A percentile compares a stretch with the other conserved stretches of the same genome.
phyloP scores from a whole-genome alignment of 2,329 filamentous ascomycete genomes.

The Zasmidium angulare region DNA sequence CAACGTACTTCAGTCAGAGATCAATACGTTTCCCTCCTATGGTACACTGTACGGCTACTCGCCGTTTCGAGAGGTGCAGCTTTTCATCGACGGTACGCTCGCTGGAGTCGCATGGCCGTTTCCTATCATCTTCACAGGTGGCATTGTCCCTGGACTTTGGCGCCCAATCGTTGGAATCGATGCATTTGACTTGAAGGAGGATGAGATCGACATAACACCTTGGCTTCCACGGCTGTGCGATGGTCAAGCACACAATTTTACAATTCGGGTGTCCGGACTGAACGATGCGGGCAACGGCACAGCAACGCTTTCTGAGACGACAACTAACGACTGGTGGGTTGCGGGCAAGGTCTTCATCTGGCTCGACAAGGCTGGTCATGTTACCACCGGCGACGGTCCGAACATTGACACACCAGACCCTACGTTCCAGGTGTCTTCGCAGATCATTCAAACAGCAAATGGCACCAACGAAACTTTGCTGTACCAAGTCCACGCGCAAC shows the following conservation, averaged over 20 bases:
- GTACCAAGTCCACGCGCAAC: constrained; percentile 58
- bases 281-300: constrained; percentile 54
- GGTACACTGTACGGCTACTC: constrained; percentile 64
- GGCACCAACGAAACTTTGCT: constrained; percentile 56
- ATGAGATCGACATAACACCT: constrained; percentile 79
- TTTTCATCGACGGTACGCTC: constrained; percentile 69
- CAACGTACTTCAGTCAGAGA: constrained; percentile 67
- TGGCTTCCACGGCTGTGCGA: constrained; percentile 71
- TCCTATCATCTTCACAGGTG: constrained; percentile 79
- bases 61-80: constrained; percentile 75
- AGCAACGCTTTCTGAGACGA: constrained; percentile 53
- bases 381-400: constrained; percentile 52
- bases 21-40: constrained; percentile 56
- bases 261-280: constrained; percentile 66
- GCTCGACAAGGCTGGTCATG: constrained; percentile 53
- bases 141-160: constrained; percentile 74
- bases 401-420: constrained; percentile 45
- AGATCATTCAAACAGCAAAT: constrained; percentile 46
- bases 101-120: constrained; percentile 80
- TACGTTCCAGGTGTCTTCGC: constrained; percentile 52
- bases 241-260: constrained; percentile 63
- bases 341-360: constrained; percentile 81
- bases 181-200: constrained; percentile 74
- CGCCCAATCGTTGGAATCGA: constrained; percentile 76
- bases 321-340: constrained; percentile 71